Evolutionary conservation across 768 basidiomycete genomes (phyloP).

Genomic region (Pisolithus microcarpus): DNA sequence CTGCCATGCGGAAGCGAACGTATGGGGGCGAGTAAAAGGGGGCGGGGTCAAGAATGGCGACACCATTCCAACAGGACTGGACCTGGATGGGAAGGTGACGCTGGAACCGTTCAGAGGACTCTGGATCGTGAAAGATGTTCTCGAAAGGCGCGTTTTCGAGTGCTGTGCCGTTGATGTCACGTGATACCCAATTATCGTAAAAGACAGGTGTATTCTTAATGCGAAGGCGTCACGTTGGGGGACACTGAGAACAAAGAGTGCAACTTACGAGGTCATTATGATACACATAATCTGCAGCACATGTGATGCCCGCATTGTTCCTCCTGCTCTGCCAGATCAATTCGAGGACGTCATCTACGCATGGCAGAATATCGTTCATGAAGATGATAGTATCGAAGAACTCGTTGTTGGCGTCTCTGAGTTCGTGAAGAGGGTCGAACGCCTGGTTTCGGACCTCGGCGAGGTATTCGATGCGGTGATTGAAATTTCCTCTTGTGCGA

Average conservation of each 20-base stretch:
- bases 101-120: conserved; percentile 77
- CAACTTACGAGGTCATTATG: conserved; percentile 81
- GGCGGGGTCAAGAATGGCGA: conserved; percentile 90
- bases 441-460: conserved; percentile 99
- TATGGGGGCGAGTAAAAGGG: conserved; percentile 91
- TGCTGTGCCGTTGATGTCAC: conserved; percentile 97
- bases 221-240: not conserved
- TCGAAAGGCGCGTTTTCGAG: conserved; percentile 98
- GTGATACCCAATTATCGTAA: conserved; percentile 97
- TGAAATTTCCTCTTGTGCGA: conserved; percentile 92
- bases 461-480: conserved; percentile 99
- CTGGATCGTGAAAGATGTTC: conserved; percentile 78
- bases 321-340: conserved; percentile 90
- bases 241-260: not conserved
- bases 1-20: conserved; percentile 94
- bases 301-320: conserved; percentile 97
- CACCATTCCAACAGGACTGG: conserved; percentile 98
- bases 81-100: conserved; percentile 91
- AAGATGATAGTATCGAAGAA: conserved; percentile 96
- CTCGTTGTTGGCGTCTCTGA: conserved; percentile 86
- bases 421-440: conserved; percentile 90
- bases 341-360: conserved; percentile 95
- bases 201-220: conserved; percentile 77
- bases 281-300: conserved; percentile 99
- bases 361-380: conserved; percentile 99